A percentile compares a stretch with the other conserved stretches of the same genome.
phyloP scores from a whole-genome alignment of 208 protist species.

The Crithidia brevicula region DNA sequence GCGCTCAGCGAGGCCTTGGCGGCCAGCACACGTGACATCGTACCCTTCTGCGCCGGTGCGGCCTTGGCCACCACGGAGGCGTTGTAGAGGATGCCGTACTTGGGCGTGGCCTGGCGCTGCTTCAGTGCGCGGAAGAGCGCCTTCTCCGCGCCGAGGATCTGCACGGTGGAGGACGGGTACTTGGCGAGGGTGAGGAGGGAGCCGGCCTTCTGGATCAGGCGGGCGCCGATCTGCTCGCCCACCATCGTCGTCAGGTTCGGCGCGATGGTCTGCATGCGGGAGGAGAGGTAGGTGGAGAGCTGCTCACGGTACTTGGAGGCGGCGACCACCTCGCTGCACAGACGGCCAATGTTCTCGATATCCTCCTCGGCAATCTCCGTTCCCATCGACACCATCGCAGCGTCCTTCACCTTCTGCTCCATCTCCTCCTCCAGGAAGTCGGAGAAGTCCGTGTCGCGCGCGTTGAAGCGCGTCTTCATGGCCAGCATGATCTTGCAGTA shows the following conservation, averaged over 20 bases:
- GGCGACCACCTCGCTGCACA: conserved; percentile 93
- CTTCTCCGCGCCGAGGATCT: conserved; percentile 99
- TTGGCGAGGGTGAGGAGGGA: conserved; percentile 98
- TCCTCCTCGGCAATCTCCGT: conserved; percentile 98
- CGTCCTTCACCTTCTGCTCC: conserved; percentile 94
- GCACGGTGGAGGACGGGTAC: conserved; percentile 98
- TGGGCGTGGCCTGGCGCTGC: conserved; percentile 99
- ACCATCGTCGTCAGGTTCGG: conserved; percentile 99
- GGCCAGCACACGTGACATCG: conserved; percentile 96
- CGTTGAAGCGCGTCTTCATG: conserved; percentile 93
- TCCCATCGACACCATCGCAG: conserved; percentile 99
- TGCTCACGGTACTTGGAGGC: conserved; percentile 95
- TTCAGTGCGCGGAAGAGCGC: conserved; percentile 98
- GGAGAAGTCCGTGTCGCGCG: conserved; percentile 92
- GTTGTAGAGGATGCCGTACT: conserved; percentile 99
- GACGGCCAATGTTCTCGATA: conserved; percentile 93
- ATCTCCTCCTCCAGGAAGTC: conserved; percentile 97
- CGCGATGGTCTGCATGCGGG: conserved; percentile 98
- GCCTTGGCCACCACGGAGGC: conserved; percentile 97
- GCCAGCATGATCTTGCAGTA: conserved; percentile 96
- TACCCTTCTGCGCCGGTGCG: conserved; percentile 94
- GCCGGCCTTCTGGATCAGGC: conserved; percentile 99
- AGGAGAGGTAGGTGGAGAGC: conserved; percentile 98
- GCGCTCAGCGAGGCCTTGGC: conserved; percentile 98
- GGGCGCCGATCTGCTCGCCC: conserved; percentile 97